Conservation (phyloP, 768 basidiomycete genomes). For the Leccinum sublutescens region DNA sequence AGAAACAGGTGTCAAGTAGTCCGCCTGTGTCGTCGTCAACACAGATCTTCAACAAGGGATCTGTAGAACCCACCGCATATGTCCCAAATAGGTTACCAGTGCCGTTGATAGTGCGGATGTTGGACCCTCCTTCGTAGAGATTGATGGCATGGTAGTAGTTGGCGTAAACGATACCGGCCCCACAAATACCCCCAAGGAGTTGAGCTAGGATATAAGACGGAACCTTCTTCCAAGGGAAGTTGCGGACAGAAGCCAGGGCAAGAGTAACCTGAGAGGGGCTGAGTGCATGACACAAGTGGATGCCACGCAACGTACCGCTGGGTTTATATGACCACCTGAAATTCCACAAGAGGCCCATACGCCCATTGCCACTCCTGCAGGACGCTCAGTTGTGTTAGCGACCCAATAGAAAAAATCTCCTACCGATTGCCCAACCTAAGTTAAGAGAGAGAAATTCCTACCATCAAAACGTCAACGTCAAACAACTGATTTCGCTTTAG, state of each 20-base stretch:
- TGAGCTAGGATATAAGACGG: constrained; percentile 67
- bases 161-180: constrained; percentile 56
- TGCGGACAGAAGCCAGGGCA: constrained; percentile 62
- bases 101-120: constrained; percentile 52
- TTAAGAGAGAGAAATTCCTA: constrained; percentile 27
- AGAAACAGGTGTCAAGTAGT: constrained; percentile 43
- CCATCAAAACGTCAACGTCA: constrained; percentile 1
- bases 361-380: constrained; percentile 54
- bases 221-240: constrained; percentile 80
- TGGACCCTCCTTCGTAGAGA: constrained; percentile 54
- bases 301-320: constrained; percentile 45
- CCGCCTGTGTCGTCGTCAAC: constrained; percentile 30
- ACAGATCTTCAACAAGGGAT: not conserved
- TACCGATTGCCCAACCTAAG: constrained; percentile 35
- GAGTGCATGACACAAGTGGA: not conserved
- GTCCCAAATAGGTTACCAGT: constrained; percentile 62
- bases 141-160: constrained; percentile 70
- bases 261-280: constrained; percentile 59
- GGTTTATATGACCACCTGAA: constrained; percentile 77
- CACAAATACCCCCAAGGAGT: constrained; percentile 57
- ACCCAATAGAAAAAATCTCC: not conserved
- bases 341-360: constrained; percentile 66
- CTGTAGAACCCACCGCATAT: constrained; percentile 46
- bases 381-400: not conserved
- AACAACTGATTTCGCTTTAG: not conserved